phyloP scores from a whole-genome alignment of 208 protist species.

The Lotmaria passim region DNA sequence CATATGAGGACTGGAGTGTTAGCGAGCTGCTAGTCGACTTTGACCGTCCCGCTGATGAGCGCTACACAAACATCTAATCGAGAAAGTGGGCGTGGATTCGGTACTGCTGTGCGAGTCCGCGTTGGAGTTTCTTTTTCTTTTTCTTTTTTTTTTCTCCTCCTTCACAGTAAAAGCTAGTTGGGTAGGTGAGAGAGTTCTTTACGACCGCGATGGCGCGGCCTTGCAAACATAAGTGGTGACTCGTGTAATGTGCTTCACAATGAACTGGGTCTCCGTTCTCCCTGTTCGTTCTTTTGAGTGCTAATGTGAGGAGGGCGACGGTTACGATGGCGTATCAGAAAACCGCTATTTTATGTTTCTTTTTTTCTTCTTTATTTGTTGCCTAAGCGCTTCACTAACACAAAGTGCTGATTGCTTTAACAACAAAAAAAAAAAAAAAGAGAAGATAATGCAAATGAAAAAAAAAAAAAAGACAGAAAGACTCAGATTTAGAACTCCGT shows the following conservation, averaged over 20 bases:
- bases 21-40: constrained; percentile 89
- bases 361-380: not conserved
- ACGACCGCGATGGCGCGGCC: too few relatives aligned
- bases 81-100: not conserved
- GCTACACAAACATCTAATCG: constrained; percentile 82
- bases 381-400: not conserved
- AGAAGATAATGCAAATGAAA: too few relatives aligned
- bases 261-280: too few relatives aligned
- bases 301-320: too few relatives aligned
- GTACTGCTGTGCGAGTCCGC: not conserved
- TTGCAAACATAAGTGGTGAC: too few relatives aligned
- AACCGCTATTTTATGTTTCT: not conserved
- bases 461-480: too few relatives aligned
- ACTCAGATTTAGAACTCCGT: too few relatives aligned
- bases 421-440: not conserved
- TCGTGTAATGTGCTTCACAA: too few relatives aligned
- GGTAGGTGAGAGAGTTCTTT: not conserved
- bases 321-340: too few relatives aligned
- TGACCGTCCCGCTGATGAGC: constrained; percentile 82
- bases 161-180: not conserved
- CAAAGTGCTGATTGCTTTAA: not conserved
- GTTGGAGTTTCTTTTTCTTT: constrained; percentile 17
- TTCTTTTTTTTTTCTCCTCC: not conserved
- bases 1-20: constrained; percentile 93
- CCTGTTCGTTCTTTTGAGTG: too few relatives aligned